Evolutionary conservation across 805 yeast genomes (phyloP).

Genomic region (Candida incommunis): DNA sequence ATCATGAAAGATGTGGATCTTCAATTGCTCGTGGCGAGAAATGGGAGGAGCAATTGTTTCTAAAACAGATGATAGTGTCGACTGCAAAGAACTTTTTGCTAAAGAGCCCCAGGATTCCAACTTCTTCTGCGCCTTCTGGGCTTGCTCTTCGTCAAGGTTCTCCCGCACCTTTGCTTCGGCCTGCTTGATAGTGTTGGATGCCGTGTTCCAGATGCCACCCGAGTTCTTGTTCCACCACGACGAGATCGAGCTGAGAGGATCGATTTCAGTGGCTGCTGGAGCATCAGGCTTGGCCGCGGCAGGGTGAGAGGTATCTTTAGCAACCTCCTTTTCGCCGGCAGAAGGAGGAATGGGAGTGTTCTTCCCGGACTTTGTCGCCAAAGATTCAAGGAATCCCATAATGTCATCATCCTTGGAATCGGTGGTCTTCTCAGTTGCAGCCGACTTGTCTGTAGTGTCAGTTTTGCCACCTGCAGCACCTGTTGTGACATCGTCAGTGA

Average conservation of each 20-base stretch:
- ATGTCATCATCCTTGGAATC: slow-evolving; percentile 25
- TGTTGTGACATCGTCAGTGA: slow-evolving; percentile 9
- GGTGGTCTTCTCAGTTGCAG: slow-evolving; percentile 8
- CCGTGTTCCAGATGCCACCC: slow-evolving; percentile 27
- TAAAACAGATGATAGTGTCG: slow-evolving; percentile 24
- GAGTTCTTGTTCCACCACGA: slow-evolving; percentile 25
- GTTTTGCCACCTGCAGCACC: slow-evolving; percentile 8
- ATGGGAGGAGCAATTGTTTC: slow-evolving; percentile 32
- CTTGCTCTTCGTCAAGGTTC: slow-evolving; percentile 14
- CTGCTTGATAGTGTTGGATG: slow-evolving; percentile 24
- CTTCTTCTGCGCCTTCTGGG: slow-evolving; percentile 16
- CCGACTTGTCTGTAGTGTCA: slow-evolving; percentile 7
- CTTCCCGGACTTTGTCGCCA: slow-evolving; percentile 17
- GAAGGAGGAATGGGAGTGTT: background rate
- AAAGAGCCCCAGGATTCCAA: slow-evolving; percentile 12
- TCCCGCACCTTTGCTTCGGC: slow-evolving; percentile 28
- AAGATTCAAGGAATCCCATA: slow-evolving; percentile 27
- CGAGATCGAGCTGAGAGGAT: slow-evolving; percentile 20
- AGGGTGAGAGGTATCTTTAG: slow-evolving; percentile 1
- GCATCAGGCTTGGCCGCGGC: slow-evolving; percentile 3
- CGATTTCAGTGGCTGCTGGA: slow-evolving; percentile 4
- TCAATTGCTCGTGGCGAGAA: slow-evolving; percentile 27
- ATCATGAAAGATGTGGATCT: slow-evolving; percentile 30
- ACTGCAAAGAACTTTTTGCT: slow-evolving; percentile 15
- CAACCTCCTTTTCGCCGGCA: background rate